Base-by-base conservation (phyloP, 495 filamentous ascomycete genomes). In the Neurospora sp. region DNA sequence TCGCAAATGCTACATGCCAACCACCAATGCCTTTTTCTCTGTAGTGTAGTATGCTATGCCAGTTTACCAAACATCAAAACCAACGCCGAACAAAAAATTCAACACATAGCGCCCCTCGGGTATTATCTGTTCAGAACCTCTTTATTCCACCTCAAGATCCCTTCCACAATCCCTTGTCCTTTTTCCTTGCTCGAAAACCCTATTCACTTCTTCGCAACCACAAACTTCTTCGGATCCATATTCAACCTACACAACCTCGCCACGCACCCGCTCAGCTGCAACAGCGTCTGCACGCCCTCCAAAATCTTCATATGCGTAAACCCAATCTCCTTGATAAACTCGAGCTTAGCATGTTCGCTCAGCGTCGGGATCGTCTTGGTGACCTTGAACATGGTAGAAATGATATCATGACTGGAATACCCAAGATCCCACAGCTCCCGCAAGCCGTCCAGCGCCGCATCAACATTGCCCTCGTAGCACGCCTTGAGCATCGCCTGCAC, bases 261-360 rank as follows among this genome's bases (percentile, higher is more conserved):
- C 65, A 98, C 87, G 78, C 94, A 97, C 31, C 96, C 96, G 77
- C 91, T 94, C 44, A 99, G 84, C 79, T 99, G 96, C 71, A 98
- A 87, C 53, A 97, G 84, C 3, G 95, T 98, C 83, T 97, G 94
- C 69, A 99, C 93, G 31, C 96, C 96, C 75, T 99, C 96, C 48
- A 98, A 84, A 70, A 99, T 95, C 76, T 96, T 93, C 96, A 99
- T 99, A 78, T 99, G 96, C 17, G 96, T 97, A 81, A 99, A 99
- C 17, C 96, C 96, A 80, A 99, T 98, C 82, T 98, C 96, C 81
- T 92, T 93, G 77, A 98, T 96, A 75, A 99, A 98, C 78, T 97
- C 93, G 70, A 99, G 83, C 82, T 97, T 96, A 27, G 93, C 87
- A 81, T 98, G 93, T 83, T 99, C 96, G 69, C 93, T 94, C 59